These are phyloP conservation scores for Kwoniella europaea DNA, from an alignment of 768 basidiomycete genomes.

Conservation along the genomic window DNA sequence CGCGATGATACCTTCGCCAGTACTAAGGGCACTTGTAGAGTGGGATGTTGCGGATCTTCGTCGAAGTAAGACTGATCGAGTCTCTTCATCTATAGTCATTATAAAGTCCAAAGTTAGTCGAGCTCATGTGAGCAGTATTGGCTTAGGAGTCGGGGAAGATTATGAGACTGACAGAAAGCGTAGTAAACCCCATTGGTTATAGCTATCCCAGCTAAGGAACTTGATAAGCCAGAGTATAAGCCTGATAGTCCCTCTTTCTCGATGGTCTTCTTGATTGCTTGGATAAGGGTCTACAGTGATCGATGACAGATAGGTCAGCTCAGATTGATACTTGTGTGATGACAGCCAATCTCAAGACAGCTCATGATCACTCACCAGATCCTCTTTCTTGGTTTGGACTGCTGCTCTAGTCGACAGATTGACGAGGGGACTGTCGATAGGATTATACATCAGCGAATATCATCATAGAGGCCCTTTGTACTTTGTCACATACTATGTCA, in stretches of 20 bases:
- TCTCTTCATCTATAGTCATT: conserved; percentile 55
- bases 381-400: conserved; percentile 78
- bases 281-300: conserved; percentile 65
- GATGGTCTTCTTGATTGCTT: conserved; percentile 74
- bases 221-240: conserved; percentile 83
- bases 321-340: not conserved
- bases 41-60: conserved; percentile 34
- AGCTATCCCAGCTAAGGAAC: conserved; percentile 85
- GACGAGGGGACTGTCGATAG: conserved; percentile 73
- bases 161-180: conserved; percentile 54
- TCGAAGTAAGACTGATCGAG: conserved; percentile 53
- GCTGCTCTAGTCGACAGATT: conserved; percentile 92
- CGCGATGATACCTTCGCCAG: conserved; percentile 85
- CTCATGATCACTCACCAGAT: conserved; percentile 65
- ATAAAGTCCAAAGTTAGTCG: no score
- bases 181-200: conserved; percentile 94
- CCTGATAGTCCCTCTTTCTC: conserved; percentile 82
- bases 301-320: not conserved
- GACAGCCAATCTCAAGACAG: not conserved
- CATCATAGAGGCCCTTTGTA: not conserved
- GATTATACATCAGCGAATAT: not conserved
- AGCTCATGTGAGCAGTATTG: no score
- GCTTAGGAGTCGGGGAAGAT: no score
- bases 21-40: conserved; percentile 65
- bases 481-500: conserved; percentile 52